Base-by-base conservation (phyloP, 2,329 filamentous ascomycete species). In the Pseudogymnoascus sp. region DNA sequence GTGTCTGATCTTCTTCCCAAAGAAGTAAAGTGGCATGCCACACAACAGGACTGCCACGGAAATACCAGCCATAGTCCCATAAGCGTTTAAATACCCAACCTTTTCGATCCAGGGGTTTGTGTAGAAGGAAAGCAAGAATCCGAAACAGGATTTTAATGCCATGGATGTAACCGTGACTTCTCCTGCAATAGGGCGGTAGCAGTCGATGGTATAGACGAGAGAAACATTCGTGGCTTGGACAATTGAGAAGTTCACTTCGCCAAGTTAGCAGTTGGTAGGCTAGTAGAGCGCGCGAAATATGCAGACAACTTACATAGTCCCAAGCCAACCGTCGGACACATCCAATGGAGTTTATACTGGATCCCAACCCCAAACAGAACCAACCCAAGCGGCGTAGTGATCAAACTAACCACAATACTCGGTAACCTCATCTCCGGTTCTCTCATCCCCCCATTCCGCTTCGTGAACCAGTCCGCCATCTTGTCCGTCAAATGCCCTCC, bases 341-440 rank as follows among this genome's bases (percentile, higher is more conserved):
- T 83, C 82, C 81, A 84, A 65, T 81, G 79, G 52, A 79, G 65
- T 37, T 71, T 67, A n/a, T 78, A 69, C 60, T 77, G 65, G 39
- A 82, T 78, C 0, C 79, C 79, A 1, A 80, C 74, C 0, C 80
- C 80, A 64, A 77, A 82, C 5, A 82, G 69, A 0, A 80, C 63
- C 23, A 81, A 65, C 0, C 75, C 69, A 8, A 81, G 68, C 0
- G 80, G 80, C 3, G 81, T 78, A 12, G 81, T 77, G 29, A 83
- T 70, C 67, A 81, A 71, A 66, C 80, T 83, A 0, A 81, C 74
- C 10, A 76, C 69, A 16, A 85, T 76, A 4, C 79, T 79, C 1
- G 81, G 81, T 4, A 86, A 71, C n/a, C 83, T 76, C 82, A 85
- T 84, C 68, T 85, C 82, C 0, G 83, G 81, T 59, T 83, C 78